Evolutionary conservation across 2,329 filamentous ascomycete genomes (phyloP).

Genomic region (Fusarium concolor): DNA sequence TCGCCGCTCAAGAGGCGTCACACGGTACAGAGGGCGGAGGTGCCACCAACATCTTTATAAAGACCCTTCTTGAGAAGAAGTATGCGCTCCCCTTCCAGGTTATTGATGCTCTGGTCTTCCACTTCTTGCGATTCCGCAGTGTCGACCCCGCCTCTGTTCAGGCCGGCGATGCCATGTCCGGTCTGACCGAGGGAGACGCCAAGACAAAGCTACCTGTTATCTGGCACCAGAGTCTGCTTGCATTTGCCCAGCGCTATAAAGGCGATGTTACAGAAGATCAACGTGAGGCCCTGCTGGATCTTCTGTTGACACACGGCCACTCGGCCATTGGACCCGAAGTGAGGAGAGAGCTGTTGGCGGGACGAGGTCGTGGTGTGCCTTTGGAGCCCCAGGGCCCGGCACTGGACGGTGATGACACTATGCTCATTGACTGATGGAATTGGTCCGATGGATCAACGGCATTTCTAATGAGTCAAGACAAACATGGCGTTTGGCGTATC

Average conservation of each 20-base stretch:
- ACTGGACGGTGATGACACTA: conserved; percentile 88
- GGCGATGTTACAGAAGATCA: conserved; percentile 98
- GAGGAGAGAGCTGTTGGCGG: conserved; percentile 86
- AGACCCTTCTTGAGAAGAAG: conserved; percentile 92
- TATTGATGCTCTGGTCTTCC: conserved; percentile 93
- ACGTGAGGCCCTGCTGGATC: conserved; percentile 87
- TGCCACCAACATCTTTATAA: conserved; percentile 95
- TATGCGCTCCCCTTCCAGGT: conserved; percentile 96
- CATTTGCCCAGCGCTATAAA: conserved; percentile 93
- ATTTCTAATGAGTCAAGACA: conserved; percentile 43
- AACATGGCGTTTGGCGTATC: conserved; percentile 45
- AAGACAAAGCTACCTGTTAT: conserved; percentile 83
- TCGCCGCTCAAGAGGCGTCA: conserved; percentile 89
- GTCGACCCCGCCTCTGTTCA: conserved; percentile 70
- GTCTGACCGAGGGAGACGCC: conserved; percentile 59
- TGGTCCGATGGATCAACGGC: conserved; percentile 9
- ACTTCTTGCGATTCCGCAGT: conserved; percentile 90
- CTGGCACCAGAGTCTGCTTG: conserved; percentile 93
- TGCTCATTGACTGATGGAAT: conserved; percentile 73
- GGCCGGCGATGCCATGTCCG: conserved; percentile 64
- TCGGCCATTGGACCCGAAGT: conserved; percentile 91
- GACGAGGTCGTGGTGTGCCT: conserved; percentile 81
- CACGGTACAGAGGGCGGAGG: conserved; percentile 87
- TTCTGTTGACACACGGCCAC: conserved; percentile 87
- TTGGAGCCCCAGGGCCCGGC: conserved; percentile 67